Evolutionary conservation across 2,329 filamentous ascomycete species (phyloP), one percentile per base, ranked within the genome.

Genomic region (Beauveria varroae): DNA sequence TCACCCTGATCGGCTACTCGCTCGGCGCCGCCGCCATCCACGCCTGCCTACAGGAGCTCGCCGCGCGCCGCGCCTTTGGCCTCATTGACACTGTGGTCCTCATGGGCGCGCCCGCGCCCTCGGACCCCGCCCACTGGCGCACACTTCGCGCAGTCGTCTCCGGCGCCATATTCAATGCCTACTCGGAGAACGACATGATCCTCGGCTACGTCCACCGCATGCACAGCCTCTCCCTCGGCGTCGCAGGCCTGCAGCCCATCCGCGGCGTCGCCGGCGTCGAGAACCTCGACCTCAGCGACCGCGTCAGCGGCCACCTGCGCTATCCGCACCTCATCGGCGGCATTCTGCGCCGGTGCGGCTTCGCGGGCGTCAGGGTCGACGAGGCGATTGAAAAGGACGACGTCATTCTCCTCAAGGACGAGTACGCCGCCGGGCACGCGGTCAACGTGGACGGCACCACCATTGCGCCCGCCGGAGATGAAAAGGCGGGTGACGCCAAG

Each of bases 161-260:
- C 1, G 92, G 93, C 2, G 84, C 89, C 62, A 81, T 96, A 8
- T 88, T 96, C 67, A 97, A 97, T 67, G 91, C 93, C 9, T 96
- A 88, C 74, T 93, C 90, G 1, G 86, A 88, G 57, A 93, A 95
- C 63, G 93, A 97, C 73, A 90, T 91, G 68, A 86, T 97, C 37
- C 84, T 97, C 1, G 92, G 86, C 1, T 93, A 96, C 70, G 78
- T 96, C 20, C 96, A 97, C 72, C 86, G 93, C 50, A 88, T 91
- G 2, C 91, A 89, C 46, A 92, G 87, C 62, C 83, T 96, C 30
- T 88, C 95, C 65, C 82, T 90, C 46, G 93, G 93, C 3, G 85
- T 96, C 47, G 92, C 92, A 0, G 93, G 93, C 0, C 77, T 98
- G 1, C 89, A 96, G 70, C 80, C 85, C 37, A 84, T 96, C 26